These are phyloP conservation scores for Hymenoscyphus occultus DNA, from an alignment of 2,329 filamentous ascomycete species.

Conservation along the genomic window DNA sequence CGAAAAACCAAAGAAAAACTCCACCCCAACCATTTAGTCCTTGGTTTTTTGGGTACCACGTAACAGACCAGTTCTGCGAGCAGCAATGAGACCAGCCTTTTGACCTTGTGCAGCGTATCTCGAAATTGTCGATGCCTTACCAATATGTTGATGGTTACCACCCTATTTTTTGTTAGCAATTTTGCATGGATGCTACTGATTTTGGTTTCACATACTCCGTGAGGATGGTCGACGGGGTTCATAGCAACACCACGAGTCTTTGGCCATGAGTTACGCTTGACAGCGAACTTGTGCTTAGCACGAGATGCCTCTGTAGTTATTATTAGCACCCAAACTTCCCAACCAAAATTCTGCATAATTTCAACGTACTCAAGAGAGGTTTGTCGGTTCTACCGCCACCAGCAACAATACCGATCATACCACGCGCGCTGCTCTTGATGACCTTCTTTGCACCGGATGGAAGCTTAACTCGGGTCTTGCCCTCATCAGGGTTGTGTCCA, in stretches of 20 bases:
- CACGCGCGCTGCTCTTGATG: slow-evolving; percentile 83
- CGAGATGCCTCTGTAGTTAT: slow-evolving; percentile 81
- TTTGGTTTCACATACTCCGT: slow-evolving; percentile 57
- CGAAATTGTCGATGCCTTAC: slow-evolving; percentile 99
- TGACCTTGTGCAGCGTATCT: slow-evolving; percentile 97
- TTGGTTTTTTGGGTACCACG: slow-evolving; percentile 99
- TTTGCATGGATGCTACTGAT: slow-evolving; percentile 7
- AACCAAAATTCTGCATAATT: slow-evolving; percentile 23
- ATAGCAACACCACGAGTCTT: slow-evolving; percentile 99
- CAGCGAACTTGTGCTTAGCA: slow-evolving; percentile 99
- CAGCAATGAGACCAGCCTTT: slow-evolving; percentile 99
- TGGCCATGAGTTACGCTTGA: slow-evolving; percentile 99
- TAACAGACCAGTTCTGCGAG: slow-evolving; percentile 98
- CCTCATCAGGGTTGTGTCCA: slow-evolving; percentile 97
- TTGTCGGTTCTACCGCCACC: slow-evolving; percentile 99
- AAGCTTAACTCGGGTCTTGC: slow-evolving; percentile 99
- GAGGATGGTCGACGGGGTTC: slow-evolving; percentile 99
- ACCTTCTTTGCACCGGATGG: slow-evolving; percentile 99
- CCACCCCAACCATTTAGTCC: slow-evolving; percentile 60
- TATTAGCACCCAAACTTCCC: slow-evolving; percentile 40
- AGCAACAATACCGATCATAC: slow-evolving; percentile 99
- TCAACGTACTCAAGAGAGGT: slow-evolving; percentile 80
- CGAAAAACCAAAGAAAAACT: slow-evolving; percentile 35
- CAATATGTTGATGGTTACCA: slow-evolving; percentile 97
- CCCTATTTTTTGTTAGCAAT: slow-evolving; percentile 47